Evolutionary conservation across 148 eudicot genomes (phyloP).

Genomic region (Persicaria maculosa): DNA sequence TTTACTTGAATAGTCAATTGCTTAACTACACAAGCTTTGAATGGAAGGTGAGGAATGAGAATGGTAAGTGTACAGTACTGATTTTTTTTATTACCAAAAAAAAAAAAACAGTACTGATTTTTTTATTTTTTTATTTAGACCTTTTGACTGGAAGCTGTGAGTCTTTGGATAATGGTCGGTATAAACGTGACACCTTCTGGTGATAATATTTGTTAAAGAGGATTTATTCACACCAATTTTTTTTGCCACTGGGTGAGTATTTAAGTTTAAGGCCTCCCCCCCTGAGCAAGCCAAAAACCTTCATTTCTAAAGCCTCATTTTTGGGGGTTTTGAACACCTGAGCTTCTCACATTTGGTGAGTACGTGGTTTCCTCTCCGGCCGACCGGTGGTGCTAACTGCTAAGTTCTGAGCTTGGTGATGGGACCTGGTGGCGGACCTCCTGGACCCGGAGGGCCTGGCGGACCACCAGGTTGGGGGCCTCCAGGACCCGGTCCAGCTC

Average conservation of each 20-base stretch:
- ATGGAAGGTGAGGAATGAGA: neutral
- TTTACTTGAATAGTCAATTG: neutral
- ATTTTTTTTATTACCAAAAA: too few relatives aligned
- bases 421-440: conserved; percentile 8
- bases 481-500: conserved; percentile 28
- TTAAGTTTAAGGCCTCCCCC: neutral
- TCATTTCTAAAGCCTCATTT: neutral
- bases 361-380: neutral
- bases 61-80: neutral
- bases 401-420: neutral
- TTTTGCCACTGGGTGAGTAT: neutral
- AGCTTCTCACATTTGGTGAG: neutral
- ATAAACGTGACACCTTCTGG: neutral
- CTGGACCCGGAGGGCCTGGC: neutral
- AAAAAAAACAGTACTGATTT: too few relatives aligned
- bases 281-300: neutral
- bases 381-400: neutral
- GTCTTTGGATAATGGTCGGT: neutral
- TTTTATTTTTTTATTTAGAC: neutral
- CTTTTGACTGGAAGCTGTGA: neutral
- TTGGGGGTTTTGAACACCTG: neutral
- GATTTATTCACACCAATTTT: neutral
- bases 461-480: conserved; percentile 13
- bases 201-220: too few relatives aligned
- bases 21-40: neutral